Evolutionary conservation across 2,329 filamentous ascomycete species (phyloP), one percentile per base, ranked within the genome.

Genomic region (Cadophora gregata): DNA sequence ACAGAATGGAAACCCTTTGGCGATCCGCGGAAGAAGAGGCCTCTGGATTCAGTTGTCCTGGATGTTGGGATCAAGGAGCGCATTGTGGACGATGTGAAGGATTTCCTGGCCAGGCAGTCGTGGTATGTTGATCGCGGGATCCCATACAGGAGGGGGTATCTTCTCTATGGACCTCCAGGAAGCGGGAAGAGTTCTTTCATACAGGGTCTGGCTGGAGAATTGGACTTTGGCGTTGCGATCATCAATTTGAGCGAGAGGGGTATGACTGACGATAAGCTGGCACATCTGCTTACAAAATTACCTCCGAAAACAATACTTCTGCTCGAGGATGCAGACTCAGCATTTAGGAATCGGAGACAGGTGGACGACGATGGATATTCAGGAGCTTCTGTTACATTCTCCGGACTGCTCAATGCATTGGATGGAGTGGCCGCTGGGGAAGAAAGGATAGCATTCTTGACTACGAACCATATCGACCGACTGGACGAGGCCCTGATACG

Each of bases 351-450:
- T 62, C 77, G 79, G 47, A 63, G 1, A 97, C 95, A 24, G 93
- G 97, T 75, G 8, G 73, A 73, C 16, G 58, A 68, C 0, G 77
- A 72, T 72, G 77, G 67, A 48, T 76, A 75, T 55, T 73, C 36
- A 48, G 75, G 71, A 24, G 72, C 47, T 62, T 78, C 62, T n/a
- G 74, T 70, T 60, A 99, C 96, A 0, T 98, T 97, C 75, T 98
- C 95, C 0, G 95, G 95, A 0, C 81, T 98, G 24, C 82, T 98
- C 45, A 94, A 94, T 74, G 91, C 92, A 0, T 79, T 95, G 16
- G 96, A 99, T 70, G 96, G 96, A 1, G 88, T 98, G n/a, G 93
- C 93, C 7, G 96, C 94, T 61, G 93, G 93, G 14, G 96, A 98
- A 77, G 95, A 98, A 81, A 88, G 96, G 62, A 92, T 99, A 69